Evolutionary conservation across 2,329 filamentous ascomycete genomes (phyloP), one percentile per base, ranked within the genome.

Genomic region (Thielaviopsis ethacetica): DNA sequence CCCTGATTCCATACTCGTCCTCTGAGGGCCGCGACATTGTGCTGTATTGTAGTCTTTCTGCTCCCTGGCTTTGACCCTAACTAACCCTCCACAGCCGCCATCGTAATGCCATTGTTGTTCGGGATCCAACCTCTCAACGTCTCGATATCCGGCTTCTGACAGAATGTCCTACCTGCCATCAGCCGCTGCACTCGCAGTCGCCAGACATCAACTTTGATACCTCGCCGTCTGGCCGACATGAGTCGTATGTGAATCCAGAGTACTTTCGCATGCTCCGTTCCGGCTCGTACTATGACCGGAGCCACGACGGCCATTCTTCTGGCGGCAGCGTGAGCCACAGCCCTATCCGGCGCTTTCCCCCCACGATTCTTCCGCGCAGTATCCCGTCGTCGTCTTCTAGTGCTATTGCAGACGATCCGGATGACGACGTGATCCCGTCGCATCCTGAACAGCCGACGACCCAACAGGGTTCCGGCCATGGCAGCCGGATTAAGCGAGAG

Each of bases 251-350:
- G 65, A 85, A 91, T 66, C 91, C 91, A 2, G 83, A 90, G 56
- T 98, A 98, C 75, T 98, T 98, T 71, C 88, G 88, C 66, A 91
- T 97, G 86, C 83, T 98, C 49, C 86, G 83, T 71, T 70, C 76
- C 66, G 70, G 74, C 69, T 68, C 56, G 17, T 53, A 61, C 21
- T 54, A 51, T 54, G 55, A 44, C 51, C 50, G 22, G 12, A 22
- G 24, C n/a, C 24, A 74, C 64, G 58, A 67, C 70, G 75, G 70
- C 70, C 76, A 71, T 68, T 74, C 66, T 62, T 70, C 67, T 63
- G 72, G 70, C 12, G 24, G 22, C 41, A 21, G 44, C 19, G 44
- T 24, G 24, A n/a, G 12, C 44, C 15, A 47, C 6, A 56, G 54
- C 30, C 56, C 56, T 6, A n/a, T 58, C 17, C 44, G 54, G 26